Evolutionary conservation across 2,329 filamentous ascomycete genomes (phyloP).

Genomic region (Dactylellina parvicollis): DNA sequence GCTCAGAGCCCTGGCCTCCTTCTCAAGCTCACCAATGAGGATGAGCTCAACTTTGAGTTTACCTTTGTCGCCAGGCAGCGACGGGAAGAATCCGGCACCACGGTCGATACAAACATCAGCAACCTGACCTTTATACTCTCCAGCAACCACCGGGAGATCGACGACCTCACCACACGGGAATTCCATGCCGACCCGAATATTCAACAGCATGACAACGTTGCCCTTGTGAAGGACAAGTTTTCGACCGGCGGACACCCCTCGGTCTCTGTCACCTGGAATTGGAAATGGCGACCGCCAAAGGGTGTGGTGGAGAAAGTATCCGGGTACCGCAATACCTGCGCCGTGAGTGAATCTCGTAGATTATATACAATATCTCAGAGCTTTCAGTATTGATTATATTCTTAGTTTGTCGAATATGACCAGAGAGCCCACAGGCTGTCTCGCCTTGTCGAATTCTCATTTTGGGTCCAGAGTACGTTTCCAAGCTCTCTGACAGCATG

Average conservation of each 20-base stretch:
- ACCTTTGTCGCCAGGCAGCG: slow-evolving; percentile 79
- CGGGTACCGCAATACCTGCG: slow-evolving; percentile 96
- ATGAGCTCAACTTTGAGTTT: slow-evolving; percentile 92
- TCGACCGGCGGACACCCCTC: slow-evolving; percentile 82
- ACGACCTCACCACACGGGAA: slow-evolving; percentile 91
- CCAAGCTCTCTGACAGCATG: not conserved
- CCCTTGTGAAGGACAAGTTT: slow-evolving; percentile 92
- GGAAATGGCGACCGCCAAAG: slow-evolving; percentile 96
- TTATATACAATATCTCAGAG: not conserved
- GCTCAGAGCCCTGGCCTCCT: slow-evolving; percentile 75
- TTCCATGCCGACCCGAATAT: slow-evolving; percentile 97
- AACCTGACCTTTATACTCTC: slow-evolving; percentile 93
- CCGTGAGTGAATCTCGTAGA: slow-evolving; percentile 66
- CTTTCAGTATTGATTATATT: not conserved
- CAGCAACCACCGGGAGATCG: slow-evolving; percentile 83
- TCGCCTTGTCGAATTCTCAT: slow-evolving; percentile 90
- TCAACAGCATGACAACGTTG: slow-evolving; percentile 95
- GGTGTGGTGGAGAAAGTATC: slow-evolving; percentile 78
- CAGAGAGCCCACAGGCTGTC: slow-evolving; percentile 87
- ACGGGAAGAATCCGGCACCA: slow-evolving; percentile 61
- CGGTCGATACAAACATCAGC: slow-evolving; percentile 79
- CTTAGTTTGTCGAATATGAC: slow-evolving; percentile 93
- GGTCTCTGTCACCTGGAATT: slow-evolving; percentile 91
- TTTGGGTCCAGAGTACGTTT: slow-evolving; percentile 84
- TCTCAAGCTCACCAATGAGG: slow-evolving; percentile 85